Percentiles rank a stretch among this genome's conserved stretches.
These are phyloP conservation scores for Diplodia corticola DNA, from an alignment of 2,329 filamentous ascomycete species.

Conservation along the genomic window DNA sequence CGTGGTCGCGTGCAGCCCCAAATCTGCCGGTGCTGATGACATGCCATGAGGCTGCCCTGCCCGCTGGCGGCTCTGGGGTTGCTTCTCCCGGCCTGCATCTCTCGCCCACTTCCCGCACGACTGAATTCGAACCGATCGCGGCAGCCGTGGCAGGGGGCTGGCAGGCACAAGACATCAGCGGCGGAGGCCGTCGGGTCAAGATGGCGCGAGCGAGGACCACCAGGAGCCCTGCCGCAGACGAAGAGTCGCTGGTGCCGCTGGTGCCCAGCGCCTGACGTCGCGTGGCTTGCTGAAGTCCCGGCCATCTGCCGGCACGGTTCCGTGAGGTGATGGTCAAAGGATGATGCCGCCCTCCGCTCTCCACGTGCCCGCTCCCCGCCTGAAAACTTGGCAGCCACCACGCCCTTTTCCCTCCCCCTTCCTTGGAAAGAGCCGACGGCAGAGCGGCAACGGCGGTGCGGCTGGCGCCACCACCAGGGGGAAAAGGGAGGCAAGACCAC, in stretches of 20 bases:
- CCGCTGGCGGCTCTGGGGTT: too few relatives aligned
- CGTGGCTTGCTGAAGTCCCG: conserved; percentile 6
- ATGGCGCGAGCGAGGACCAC: neutral
- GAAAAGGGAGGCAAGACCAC: neutral
- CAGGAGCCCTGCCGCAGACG: too few relatives aligned
- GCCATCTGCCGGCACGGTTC: neutral
- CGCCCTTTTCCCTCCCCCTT: neutral
- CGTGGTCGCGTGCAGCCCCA: conserved; percentile 7
- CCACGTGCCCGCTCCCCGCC: neutral
- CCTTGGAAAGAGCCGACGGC: neutral
- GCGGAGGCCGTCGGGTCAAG: neutral
- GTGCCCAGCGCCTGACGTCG: conserved; percentile 11
- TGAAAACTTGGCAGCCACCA: neutral
- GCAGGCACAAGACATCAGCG: neutral
- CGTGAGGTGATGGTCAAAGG: neutral
- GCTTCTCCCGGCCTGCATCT: neutral
- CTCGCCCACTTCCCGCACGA: neutral
- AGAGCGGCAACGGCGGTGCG: neutral
- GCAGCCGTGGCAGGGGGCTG: neutral
- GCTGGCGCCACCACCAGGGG: too few relatives aligned
- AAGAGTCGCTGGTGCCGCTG: too few relatives aligned
- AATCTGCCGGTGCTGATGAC: conserved; percentile 8
- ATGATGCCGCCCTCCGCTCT: too few relatives aligned
- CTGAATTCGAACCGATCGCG: neutral
- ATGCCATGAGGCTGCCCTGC: too few relatives aligned